phyloP scores from a whole-genome alignment of 31 red algal genomes.

The Bonnemaisonia californica region DNA sequence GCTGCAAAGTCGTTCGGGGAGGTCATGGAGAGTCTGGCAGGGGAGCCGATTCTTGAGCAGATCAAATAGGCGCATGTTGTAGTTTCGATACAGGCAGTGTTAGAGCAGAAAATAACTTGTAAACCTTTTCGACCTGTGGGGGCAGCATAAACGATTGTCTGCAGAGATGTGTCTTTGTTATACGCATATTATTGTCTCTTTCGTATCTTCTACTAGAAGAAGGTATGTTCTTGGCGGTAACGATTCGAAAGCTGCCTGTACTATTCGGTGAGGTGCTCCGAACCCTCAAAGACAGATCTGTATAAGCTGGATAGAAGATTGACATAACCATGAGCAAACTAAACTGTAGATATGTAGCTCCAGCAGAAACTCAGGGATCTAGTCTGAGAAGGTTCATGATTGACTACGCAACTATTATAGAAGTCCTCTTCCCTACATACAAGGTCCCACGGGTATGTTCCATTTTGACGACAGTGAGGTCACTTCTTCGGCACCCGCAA shows the following conservation, averaged over 20 bases:
- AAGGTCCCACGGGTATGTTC: neutral
- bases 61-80: neutral
- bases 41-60: neutral
- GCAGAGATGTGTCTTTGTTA: too few relatives aligned
- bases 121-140: neutral
- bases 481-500: too few relatives aligned
- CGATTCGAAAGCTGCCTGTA: neutral
- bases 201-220: neutral
- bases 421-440: too few relatives aligned
- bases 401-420: too few relatives aligned
- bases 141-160: too few relatives aligned
- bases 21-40: neutral
- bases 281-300: too few relatives aligned
- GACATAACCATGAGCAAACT: neutral
- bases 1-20: constrained; percentile 6
- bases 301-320: too few relatives aligned
- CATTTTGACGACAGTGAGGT: too few relatives aligned
- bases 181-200: neutral
- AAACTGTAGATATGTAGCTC: neutral
- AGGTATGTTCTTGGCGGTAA: neutral
- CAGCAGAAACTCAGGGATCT: neutral
- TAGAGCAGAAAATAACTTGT: neutral
- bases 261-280: neutral
- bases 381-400: neutral
- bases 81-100: neutral